Base-by-base conservation (phyloP, 345 rosid species). In the Eucalyptus sideroxylon region DNA sequence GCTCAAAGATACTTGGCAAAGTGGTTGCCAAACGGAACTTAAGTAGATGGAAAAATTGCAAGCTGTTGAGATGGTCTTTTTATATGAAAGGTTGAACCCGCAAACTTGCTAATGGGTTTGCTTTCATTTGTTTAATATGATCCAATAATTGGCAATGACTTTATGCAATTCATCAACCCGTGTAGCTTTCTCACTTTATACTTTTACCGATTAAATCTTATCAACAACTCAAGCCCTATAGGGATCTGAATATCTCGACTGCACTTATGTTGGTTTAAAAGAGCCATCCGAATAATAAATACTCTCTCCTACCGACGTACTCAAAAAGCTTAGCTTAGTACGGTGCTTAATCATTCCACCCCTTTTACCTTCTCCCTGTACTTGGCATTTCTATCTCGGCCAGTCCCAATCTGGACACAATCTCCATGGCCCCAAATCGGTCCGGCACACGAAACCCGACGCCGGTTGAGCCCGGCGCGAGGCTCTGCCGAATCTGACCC, bases 381-480 rank as follows among this genome's bases (percentile, higher is more conserved):
- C 5, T 40, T 23, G 9, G 16, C 5, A 77, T 40, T 72, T 5
- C 26, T 2, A 10, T 72, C 15, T 7, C 8, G 15, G 3, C 45
- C 26, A 2, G 4, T 37, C 27, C 14, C 45, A 19, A 72, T 72
- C 15, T 4, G 1, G 45, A 3, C 26, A 3, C 40, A 72, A 72
- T 34, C 8, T 37, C 16, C 16, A 37, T 37, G 2, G 0, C 15
- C 45, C 83, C 14, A 34, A 6, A 10, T 10, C 16, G 83, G 83
- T 37, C 15, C 16, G 83, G 14, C 45, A 3, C 15, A 11, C 3
- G 4, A 5, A 69, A 69, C 1, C 7, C 26, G 2, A 34, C 44
- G 0, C 44, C 26, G 0, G 21, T 69, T 11, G 7, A 31, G 42
- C 21, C 6, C 23, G 6, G 40, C 5, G 9, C 6, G 4, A 67